These are phyloP conservation scores for Coelastrella sp. DNA, from an alignment of 139 green algal species.

Conservation along the genomic window DNA sequence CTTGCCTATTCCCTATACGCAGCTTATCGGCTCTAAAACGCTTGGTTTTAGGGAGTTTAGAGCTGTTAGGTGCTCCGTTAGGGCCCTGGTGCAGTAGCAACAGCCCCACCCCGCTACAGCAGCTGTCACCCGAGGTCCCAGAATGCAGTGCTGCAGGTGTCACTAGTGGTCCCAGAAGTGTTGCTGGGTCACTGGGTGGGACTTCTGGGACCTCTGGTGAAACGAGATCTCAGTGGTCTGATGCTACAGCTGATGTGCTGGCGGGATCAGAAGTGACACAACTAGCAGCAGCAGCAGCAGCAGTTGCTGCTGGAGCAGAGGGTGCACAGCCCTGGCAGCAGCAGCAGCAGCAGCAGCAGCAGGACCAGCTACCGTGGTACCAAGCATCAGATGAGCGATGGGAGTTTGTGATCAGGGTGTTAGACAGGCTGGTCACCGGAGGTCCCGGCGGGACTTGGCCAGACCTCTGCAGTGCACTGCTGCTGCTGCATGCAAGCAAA, in stretches of 20 bases:
- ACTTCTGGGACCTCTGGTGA: background rate
- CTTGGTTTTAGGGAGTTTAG: slow-evolving; percentile 65
- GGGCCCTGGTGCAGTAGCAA: slow-evolving; percentile 53
- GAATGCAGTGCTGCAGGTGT: background rate
- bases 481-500: slow-evolving; percentile 42
- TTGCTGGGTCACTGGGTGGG: background rate
- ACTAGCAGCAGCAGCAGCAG: slow-evolving; percentile 4
- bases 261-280: background rate
- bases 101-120: slow-evolving; percentile 15
- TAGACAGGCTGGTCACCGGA: slow-evolving; percentile 11
- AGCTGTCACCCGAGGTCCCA: background rate
- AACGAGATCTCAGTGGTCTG: background rate
- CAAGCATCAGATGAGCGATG: slow-evolving; percentile 6
- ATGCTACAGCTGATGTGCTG: background rate
- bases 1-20: slow-evolving; percentile 52
- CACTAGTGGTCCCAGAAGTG: background rate
- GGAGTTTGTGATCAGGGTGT: background rate
- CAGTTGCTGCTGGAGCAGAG: background rate
- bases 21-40: slow-evolving; percentile 38
- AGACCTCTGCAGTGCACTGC: slow-evolving; percentile 16
- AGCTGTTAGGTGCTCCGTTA: slow-evolving; percentile 74
- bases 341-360: slow-evolving; percentile 35
- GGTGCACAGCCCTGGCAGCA: background rate
- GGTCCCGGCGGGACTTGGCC: slow-evolving; percentile 23
- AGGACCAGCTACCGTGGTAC: slow-evolving; percentile 9